Conservation (phyloP, 106 monocot genomes). For the Iris macrosiphon region DNA sequence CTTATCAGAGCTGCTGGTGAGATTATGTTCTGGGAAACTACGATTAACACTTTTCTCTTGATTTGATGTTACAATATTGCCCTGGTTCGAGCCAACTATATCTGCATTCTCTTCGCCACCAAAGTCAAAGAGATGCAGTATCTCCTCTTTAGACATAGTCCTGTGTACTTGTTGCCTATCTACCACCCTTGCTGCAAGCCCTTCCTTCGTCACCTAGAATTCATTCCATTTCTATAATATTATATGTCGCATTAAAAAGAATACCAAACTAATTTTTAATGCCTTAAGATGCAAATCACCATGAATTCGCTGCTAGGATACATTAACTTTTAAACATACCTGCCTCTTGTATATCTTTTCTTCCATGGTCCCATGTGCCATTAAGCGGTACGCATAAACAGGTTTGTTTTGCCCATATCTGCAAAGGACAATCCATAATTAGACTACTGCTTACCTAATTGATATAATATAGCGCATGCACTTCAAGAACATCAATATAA, state of each 20-base stretch:
- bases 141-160: conserved; percentile 97
- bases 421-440: conserved; percentile 2
- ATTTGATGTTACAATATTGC: conserved; percentile 9
- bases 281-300: too few species aligned
- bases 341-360: conserved; percentile 99
- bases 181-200: conserved; percentile 95
- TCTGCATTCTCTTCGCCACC: conserved; percentile 75
- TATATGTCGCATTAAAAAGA: conserved; percentile 1
- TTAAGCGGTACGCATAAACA: conserved; percentile 90
- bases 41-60: conserved; percentile 13
- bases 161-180: conserved; percentile 87
- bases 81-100: conserved; percentile 22
- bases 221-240: background rate
- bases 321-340: conserved; percentile 26
- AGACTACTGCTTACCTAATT: background rate
- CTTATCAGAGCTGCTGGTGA: conserved; percentile 40
- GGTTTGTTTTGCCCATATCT: conserved; percentile 97
- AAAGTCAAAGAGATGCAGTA: conserved; percentile 91
- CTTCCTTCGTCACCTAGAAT: conserved; percentile 98
- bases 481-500: background rate
- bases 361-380: conserved; percentile 98
- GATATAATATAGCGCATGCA: background rate
- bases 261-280: too few species aligned
- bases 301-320: too few species aligned
- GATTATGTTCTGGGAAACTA: background rate